These are phyloP conservation scores for Articulospora tetracladia DNA, from an alignment of 495 filamentous ascomycete genomes.

Conservation along the genomic window DNA sequence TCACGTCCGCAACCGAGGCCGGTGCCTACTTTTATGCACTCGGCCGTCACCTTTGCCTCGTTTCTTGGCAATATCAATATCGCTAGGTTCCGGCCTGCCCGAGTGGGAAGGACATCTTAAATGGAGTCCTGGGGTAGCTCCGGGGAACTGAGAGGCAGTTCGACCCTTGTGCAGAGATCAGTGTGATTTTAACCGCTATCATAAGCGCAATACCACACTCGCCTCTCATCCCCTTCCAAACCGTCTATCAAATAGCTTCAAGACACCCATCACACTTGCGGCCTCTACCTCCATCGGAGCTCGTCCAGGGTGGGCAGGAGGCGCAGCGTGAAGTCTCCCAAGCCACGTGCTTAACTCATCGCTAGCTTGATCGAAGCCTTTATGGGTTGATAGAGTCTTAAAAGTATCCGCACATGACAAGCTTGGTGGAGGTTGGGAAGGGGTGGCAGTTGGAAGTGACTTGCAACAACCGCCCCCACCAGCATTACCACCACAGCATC, in stretches of 20 bases:
- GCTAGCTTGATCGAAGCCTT: conserved; percentile 71
- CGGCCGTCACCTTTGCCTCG: no score
- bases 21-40: neutral
- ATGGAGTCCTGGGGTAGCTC: no score
- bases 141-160: no score
- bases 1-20: neutral
- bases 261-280: conserved; percentile 79
- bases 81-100: neutral
- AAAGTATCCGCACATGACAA: conserved; percentile 75
- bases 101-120: neutral
- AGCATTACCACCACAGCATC: conserved; percentile 48
- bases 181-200: no score
- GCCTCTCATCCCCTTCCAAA: conserved; percentile 50
- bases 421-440: conserved; percentile 30
- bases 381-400: conserved; percentile 75
- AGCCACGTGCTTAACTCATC: conserved; percentile 74
- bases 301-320: conserved; percentile 35
- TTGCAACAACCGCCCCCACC: conserved; percentile 50
- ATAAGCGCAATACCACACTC: neutral
- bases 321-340: conserved; percentile 64
- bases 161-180: no score
- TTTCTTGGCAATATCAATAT: neutral
- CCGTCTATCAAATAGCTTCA: conserved; percentile 77
- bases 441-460: conserved; percentile 9
- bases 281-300: conserved; percentile 78